Evolutionary conservation across 148 eudicot species (phyloP).

Genomic region (Arbutus unedo): DNA sequence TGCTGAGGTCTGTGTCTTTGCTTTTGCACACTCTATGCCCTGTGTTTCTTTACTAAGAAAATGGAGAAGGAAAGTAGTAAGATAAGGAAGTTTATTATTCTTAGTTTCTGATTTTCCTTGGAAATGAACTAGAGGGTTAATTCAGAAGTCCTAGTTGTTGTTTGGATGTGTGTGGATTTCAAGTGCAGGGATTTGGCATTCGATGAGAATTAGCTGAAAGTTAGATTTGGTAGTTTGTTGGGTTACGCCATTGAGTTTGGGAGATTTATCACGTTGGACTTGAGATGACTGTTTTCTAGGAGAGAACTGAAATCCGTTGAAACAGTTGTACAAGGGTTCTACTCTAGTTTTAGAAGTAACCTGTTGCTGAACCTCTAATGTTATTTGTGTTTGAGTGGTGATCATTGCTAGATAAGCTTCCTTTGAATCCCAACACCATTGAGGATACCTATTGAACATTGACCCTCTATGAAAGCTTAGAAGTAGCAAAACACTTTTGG

Average conservation of each 20-base stretch:
- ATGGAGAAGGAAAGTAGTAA: not conserved
- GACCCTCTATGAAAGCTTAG: not conserved
- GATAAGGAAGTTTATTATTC: not conserved
- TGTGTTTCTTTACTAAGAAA: not conserved
- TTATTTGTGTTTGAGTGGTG: not conserved
- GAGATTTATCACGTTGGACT: not conserved
- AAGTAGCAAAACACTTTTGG: not conserved
- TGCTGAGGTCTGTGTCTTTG: slow-evolving; percentile 49
- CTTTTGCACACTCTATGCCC: not conserved
- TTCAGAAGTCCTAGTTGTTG: not conserved
- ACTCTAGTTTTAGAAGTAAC: not conserved
- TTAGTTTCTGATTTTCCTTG: not conserved
- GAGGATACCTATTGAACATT: not conserved
- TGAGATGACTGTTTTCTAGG: not conserved
- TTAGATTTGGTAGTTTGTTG: too few relatives aligned
- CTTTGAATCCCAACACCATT: not conserved
- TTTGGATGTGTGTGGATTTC: not conserved
- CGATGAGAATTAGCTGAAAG: too few relatives aligned
- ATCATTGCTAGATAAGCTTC: not conserved
- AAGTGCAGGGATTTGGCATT: too few relatives aligned
- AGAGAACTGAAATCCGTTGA: not conserved
- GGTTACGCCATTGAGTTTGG: not conserved
- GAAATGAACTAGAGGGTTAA: not conserved
- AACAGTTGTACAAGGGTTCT: not conserved
- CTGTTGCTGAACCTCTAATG: not conserved